Conservation (phyloP, 345 rosid genomes). For the Linum trigynum region DNA sequence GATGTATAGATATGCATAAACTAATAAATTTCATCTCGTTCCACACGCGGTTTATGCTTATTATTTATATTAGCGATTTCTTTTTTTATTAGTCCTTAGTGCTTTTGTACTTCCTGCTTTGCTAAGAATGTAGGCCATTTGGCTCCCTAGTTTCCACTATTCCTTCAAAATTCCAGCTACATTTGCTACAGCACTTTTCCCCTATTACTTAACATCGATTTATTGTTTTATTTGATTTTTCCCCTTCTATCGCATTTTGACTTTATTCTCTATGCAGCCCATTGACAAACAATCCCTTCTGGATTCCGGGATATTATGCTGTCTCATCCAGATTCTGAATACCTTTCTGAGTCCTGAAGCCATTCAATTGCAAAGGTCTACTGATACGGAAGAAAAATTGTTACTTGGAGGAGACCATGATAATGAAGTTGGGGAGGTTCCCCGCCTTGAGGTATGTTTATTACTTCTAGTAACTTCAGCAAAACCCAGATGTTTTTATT, state of each 20-base stretch:
- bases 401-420: constrained; percentile 33
- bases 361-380: constrained; percentile 23
- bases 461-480: not conserved
- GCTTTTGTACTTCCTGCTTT: too few relatives aligned
- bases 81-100: too few relatives aligned
- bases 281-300: constrained; percentile 92
- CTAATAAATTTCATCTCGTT: too few relatives aligned
- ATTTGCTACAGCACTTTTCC: too few relatives aligned
- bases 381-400: constrained; percentile 26
- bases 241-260: not conserved
- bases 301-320: constrained; percentile 97
- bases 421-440: constrained; percentile 34
- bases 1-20: not conserved
- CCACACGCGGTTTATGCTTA: too few relatives aligned
- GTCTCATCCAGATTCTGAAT: constrained; percentile 78
- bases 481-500: not conserved
- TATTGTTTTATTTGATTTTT: not conserved
- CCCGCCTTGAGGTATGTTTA: constrained; percentile 67
- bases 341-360: constrained; percentile 58
- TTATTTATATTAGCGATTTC: too few relatives aligned
- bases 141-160: too few relatives aligned
- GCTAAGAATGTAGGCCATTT: too few relatives aligned
- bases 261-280: constrained; percentile 48
- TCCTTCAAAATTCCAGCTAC: too few relatives aligned
- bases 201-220: not conserved